Conservation (phyloP, 2,329 filamentous ascomycete species). For the Neonectria sp. region DNA sequence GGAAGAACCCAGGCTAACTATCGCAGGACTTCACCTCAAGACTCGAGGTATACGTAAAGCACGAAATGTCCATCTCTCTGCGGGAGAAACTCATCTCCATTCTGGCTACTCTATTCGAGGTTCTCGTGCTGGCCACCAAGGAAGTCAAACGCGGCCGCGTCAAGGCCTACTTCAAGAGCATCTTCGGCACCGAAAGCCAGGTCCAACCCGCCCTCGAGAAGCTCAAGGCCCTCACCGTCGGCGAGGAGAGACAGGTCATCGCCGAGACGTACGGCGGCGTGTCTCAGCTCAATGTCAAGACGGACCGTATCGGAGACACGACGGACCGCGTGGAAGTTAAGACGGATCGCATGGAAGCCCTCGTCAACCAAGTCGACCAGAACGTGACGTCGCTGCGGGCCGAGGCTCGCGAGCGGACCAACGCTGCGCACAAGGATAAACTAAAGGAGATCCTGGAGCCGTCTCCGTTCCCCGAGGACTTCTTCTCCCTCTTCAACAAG, state of each 20-base stretch:
- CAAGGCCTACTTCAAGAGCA: conserved; percentile 57
- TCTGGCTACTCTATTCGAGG: conserved; percentile 60
- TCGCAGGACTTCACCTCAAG: conserved; percentile 59
- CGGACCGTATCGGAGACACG: conserved; percentile 48
- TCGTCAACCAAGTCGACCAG: conserved; percentile 54
- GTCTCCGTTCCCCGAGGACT: conserved; percentile 60
- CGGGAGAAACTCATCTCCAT: conserved; percentile 59
- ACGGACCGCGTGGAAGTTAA: conserved; percentile 53
- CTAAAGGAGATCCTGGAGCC: conserved; percentile 59
- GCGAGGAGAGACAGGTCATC: conserved; percentile 60
- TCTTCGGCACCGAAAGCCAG: conserved; percentile 58
- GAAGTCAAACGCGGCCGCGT: conserved; percentile 58
- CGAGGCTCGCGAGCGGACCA: conserved; percentile 53
- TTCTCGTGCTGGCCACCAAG: conserved; percentile 60
- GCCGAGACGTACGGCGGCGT: conserved; percentile 61
- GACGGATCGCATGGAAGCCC: conserved; percentile 54
- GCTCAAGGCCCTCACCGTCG: conserved; percentile 58
- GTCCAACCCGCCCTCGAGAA: conserved; percentile 57
- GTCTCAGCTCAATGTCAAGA: conserved; percentile 53
- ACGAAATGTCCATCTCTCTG: conserved; percentile 56
- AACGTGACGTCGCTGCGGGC: conserved; percentile 52
- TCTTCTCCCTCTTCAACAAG: conserved; percentile 58
- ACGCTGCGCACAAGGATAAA: conserved; percentile 53
- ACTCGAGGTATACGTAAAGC: conserved; percentile 58
- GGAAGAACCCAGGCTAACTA: conserved; percentile 14